A percentile compares a stretch with the other conserved stretches of the same genome.
Conservation (phyloP, 2,329 filamentous ascomycete genomes). For the Alternaria rosae region DNA sequence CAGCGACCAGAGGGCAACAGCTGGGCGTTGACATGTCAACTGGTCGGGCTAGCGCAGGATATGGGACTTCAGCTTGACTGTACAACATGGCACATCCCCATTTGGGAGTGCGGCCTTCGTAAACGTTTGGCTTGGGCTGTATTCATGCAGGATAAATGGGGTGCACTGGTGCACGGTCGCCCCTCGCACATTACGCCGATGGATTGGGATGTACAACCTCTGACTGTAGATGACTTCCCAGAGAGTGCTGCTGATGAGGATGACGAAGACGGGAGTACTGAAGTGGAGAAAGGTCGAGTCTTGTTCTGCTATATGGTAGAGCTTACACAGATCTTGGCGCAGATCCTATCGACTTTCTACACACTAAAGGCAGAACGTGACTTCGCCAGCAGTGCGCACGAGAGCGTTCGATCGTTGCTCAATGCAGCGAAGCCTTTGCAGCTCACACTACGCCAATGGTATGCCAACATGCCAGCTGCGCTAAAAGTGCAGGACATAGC, state of each 20-base stretch:
- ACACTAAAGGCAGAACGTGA: slow-evolving; percentile 58
- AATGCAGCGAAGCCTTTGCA: slow-evolving; percentile 63
- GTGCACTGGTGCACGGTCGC: slow-evolving; percentile 64
- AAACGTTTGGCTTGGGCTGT: slow-evolving; percentile 70
- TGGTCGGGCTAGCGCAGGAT: slow-evolving; percentile 50
- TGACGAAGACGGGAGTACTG: slow-evolving; percentile 44
- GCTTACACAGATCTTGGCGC: slow-evolving; percentile 60
- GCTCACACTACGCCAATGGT: slow-evolving; percentile 62
- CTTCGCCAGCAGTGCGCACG: slow-evolving; percentile 50
- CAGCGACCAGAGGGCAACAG: slow-evolving; percentile 46
- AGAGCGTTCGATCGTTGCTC: slow-evolving; percentile 59
- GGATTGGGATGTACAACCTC: slow-evolving; percentile 63
- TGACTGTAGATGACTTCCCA: slow-evolving; percentile 56
- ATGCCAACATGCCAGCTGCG: slow-evolving; percentile 55
- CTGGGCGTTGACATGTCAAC: slow-evolving; percentile 45
- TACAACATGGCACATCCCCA: slow-evolving; percentile 67
- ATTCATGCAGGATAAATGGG: slow-evolving; percentile 72
- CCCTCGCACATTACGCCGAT: slow-evolving; percentile 62
- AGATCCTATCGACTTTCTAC: slow-evolving; percentile 61
- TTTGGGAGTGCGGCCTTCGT: slow-evolving; percentile 68
- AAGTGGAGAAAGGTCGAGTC: slow-evolving; percentile 45
- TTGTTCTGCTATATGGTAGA: slow-evolving; percentile 62
- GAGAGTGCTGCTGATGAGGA: slow-evolving; percentile 44
- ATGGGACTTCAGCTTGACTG: slow-evolving; percentile 62
- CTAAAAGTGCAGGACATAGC: slow-evolving; percentile 58